A percentile compares a stretch with the other conserved stretches of the same genome.
phyloP scores from a whole-genome alignment of 805 yeast species.

The Candida anglica region DNA sequence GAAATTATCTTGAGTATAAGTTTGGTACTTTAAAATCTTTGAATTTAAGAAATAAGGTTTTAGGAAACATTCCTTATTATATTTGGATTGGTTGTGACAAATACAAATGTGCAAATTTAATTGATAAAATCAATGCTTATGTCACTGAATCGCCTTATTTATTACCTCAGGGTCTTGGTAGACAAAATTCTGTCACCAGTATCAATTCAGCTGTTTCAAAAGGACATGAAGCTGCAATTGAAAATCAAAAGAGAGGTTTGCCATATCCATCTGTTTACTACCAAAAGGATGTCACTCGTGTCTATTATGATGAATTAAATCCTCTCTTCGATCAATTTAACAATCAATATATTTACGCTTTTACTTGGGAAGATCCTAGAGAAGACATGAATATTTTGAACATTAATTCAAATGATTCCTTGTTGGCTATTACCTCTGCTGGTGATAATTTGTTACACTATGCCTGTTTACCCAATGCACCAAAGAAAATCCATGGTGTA shows the following conservation, averaged over 20 bases:
- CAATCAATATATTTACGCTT: conserved; percentile 79
- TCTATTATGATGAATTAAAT: conserved; percentile 69
- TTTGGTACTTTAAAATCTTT: conserved; percentile 78
- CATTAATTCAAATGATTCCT: conserved; percentile 61
- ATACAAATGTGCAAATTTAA: conserved; percentile 31
- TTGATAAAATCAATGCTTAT: conserved; percentile 66
- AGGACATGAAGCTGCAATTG: conserved; percentile 74
- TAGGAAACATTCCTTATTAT: conserved; percentile 79
- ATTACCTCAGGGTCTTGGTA: conserved; percentile 43
- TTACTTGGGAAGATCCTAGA: conserved; percentile 89
- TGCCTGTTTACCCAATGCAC: conserved; percentile 68
- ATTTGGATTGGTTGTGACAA: conserved; percentile 70
- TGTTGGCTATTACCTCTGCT: conserved; percentile 80
- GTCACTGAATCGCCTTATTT: conserved; percentile 82
- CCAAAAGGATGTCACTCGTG: conserved; percentile 75
- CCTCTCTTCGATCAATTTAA: conserved; percentile 68
- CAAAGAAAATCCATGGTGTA: conserved; percentile 77
- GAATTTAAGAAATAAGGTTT: conserved; percentile 57
- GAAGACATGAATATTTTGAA: conserved; percentile 70
- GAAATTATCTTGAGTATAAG: conserved; percentile 77
- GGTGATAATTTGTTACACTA: conserved; percentile 79
- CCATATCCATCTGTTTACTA: conserved; percentile 82
- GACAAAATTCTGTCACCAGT: not conserved
- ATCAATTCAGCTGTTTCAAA: conserved; percentile 44
- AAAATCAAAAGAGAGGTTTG: conserved; percentile 55